Evolutionary conservation across 305 asterid species (phyloP).

Genomic region (Fraxinus baroniana): DNA sequence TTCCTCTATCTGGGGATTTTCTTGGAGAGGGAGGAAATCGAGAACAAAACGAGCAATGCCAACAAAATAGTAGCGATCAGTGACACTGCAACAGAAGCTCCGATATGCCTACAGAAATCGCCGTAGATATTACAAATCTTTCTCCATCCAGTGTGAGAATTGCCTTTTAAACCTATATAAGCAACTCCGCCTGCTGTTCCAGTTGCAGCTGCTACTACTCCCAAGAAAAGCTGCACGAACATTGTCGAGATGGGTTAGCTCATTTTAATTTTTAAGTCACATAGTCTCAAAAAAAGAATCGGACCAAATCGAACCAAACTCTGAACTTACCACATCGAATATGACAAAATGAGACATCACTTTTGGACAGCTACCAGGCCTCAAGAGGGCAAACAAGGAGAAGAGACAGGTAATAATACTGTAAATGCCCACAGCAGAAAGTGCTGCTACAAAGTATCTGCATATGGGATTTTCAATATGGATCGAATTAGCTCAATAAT

Average conservation of each 20-base stretch:
- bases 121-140: slow-evolving; percentile 41
- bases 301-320: background rate
- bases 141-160: slow-evolving; percentile 38
- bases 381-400: slow-evolving; percentile 40
- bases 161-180: slow-evolving; percentile 57
- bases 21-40: slow-evolving; percentile 54
- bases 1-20: slow-evolving; percentile 44
- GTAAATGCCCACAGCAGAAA: slow-evolving; percentile 46
- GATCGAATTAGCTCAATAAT: background rate
- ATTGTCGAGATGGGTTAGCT: background rate
- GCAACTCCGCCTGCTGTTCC: slow-evolving; percentile 58
- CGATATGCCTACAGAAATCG: slow-evolving; percentile 46
- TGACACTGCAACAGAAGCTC: slow-evolving; percentile 49
- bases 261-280: background rate
- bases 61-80: slow-evolving; percentile 45
- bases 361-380: slow-evolving; percentile 28
- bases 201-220: slow-evolving; percentile 48
- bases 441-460: slow-evolving; percentile 63
- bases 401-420: slow-evolving; percentile 37
- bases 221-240: slow-evolving; percentile 50
- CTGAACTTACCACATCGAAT: slow-evolving; percentile 49
- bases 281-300: background rate
- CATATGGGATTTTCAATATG: slow-evolving; percentile 3
- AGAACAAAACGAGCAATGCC: slow-evolving; percentile 48
- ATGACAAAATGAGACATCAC: slow-evolving; percentile 36